Conservation (phyloP, 2,329 filamentous ascomycete species). For the Pseudopyrenochaeta lycopersici region DNA sequence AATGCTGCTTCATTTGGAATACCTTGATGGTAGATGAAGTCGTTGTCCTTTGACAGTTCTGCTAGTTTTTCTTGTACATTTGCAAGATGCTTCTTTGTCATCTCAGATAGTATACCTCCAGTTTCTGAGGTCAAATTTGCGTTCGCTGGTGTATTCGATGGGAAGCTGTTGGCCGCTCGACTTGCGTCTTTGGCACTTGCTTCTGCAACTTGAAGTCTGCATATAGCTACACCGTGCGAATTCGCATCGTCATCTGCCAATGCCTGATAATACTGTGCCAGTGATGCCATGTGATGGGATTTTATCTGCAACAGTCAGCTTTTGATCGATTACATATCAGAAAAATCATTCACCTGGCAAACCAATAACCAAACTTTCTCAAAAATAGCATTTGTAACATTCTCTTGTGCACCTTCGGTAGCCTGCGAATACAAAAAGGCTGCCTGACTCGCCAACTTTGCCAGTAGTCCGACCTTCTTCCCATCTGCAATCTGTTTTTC, state of each 20-base stretch:
- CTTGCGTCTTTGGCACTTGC: conserved; percentile 79
- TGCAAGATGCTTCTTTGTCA: conserved; percentile 82
- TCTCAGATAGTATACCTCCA: conserved; percentile 75
- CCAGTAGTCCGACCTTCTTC: conserved; percentile 90
- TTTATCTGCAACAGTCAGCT: conserved; percentile 67
- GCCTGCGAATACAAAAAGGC: conserved; percentile 88
- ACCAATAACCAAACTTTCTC: conserved; percentile 93
- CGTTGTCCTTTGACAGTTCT: conserved; percentile 88
- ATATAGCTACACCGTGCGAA: conserved; percentile 84
- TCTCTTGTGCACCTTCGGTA: conserved; percentile 89
- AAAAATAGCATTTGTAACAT: conserved; percentile 88
- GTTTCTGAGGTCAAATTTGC: conserved; percentile 87
- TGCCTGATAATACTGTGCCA: conserved; percentile 94
- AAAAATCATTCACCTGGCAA: conserved; percentile 72
- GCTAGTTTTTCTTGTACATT: conserved; percentile 82
- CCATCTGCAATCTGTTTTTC: conserved; percentile 94
- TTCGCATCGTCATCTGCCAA: conserved; percentile 89
- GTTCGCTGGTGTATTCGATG: conserved; percentile 77
- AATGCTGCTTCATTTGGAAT: conserved; percentile 87
- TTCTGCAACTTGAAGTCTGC: conserved; percentile 83
- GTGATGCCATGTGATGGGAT: conserved; percentile 80
- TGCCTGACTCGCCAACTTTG: conserved; percentile 91
- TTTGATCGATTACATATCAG: too few relatives aligned
- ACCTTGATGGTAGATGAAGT: conserved; percentile 96
- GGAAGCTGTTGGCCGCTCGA: conserved; percentile 80